Percentiles rank a stretch among this genome's conserved stretches.
Evolutionary conservation across 306 rosid species (phyloP).

Genomic region (Lotus japonicus): DNA sequence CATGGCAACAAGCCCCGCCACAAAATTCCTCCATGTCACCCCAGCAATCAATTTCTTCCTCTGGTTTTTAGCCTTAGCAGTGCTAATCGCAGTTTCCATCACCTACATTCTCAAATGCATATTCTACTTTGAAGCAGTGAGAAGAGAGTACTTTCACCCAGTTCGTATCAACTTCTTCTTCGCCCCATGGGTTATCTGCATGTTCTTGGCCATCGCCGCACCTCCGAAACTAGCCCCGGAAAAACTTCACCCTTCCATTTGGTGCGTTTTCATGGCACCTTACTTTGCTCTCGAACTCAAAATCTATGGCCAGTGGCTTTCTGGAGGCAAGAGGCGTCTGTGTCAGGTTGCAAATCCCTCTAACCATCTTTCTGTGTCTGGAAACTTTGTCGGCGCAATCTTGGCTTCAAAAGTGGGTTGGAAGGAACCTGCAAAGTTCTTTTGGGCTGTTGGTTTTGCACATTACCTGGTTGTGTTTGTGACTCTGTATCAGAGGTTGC

Average conservation of each 20-base stretch:
- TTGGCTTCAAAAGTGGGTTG: conserved; percentile 75
- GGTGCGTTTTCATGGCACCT: conserved; percentile 65
- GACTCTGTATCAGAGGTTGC: conserved; percentile 82
- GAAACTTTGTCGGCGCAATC: conserved; percentile 83
- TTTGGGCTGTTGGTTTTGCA: conserved; percentile 87
- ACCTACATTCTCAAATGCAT: conserved; percentile 70
- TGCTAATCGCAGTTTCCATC: conserved; percentile 38
- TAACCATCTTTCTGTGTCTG: conserved; percentile 72
- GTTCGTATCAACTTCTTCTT: conserved; percentile 80
- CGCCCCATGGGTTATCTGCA: conserved; percentile 84
- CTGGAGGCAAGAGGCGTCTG: conserved; percentile 75
- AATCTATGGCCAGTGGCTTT: conserved; percentile 86
- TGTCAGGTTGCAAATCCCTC: conserved; percentile 81
- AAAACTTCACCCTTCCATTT: conserved; percentile 59
- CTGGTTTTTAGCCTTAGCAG: conserved; percentile 54
- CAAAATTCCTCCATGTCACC: conserved; percentile 48
- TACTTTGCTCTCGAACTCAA: conserved; percentile 74
- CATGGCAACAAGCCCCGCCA: conserved; percentile 72
- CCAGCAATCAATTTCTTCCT: conserved; percentile 48
- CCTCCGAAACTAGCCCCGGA: conserved; percentile 37
- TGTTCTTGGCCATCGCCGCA: conserved; percentile 63
- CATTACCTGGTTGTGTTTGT: conserved; percentile 80
- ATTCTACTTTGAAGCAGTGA: conserved; percentile 81
- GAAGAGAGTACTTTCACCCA: conserved; percentile 78
- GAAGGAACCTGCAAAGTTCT: conserved; percentile 75